Percentiles rank a stretch among this genome's conserved stretches.
These are phyloP conservation scores for Elongisporangium undulatum DNA, from an alignment of 352 stramenopile species.

Conservation along the genomic window DNA sequence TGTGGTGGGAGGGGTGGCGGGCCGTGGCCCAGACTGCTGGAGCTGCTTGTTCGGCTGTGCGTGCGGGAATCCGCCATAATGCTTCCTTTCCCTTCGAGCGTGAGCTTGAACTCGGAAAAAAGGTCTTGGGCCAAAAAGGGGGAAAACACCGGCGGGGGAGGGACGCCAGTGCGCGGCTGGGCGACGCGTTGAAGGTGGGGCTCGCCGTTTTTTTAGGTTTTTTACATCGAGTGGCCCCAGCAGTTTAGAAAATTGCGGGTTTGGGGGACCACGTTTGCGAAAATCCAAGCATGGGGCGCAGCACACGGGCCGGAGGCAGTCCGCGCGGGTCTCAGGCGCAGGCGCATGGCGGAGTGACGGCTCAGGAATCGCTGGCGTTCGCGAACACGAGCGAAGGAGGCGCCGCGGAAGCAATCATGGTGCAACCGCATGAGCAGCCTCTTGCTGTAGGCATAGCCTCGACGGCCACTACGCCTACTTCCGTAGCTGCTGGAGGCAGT, in stretches of 20 bases:
- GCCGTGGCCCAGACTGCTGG: neutral
- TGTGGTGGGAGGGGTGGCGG: constrained; percentile 9
- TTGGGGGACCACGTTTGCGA: neutral
- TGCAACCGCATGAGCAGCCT: neutral
- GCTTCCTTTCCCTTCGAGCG: neutral
- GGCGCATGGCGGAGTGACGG: neutral
- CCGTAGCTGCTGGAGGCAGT: neutral
- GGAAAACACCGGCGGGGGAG: neutral
- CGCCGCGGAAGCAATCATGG: neutral
- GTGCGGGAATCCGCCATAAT: neutral
- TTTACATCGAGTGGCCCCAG: neutral
- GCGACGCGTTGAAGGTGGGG: neutral
- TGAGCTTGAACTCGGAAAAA: neutral
- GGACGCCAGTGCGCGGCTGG: neutral
- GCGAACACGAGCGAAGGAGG: neutral
- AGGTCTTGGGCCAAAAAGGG: neutral
- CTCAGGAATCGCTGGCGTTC: neutral
- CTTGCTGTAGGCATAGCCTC: neutral
- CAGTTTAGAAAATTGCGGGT: neutral
- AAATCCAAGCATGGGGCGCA: neutral
- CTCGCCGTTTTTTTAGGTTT: neutral
- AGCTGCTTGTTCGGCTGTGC: neutral
- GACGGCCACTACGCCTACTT: neutral
- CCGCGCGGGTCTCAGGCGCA: neutral
- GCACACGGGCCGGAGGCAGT: neutral